These are phyloP conservation scores for Macadamia tetraphylla DNA, from an alignment of 164 flowering plant species.

Conservation along the genomic window DNA sequence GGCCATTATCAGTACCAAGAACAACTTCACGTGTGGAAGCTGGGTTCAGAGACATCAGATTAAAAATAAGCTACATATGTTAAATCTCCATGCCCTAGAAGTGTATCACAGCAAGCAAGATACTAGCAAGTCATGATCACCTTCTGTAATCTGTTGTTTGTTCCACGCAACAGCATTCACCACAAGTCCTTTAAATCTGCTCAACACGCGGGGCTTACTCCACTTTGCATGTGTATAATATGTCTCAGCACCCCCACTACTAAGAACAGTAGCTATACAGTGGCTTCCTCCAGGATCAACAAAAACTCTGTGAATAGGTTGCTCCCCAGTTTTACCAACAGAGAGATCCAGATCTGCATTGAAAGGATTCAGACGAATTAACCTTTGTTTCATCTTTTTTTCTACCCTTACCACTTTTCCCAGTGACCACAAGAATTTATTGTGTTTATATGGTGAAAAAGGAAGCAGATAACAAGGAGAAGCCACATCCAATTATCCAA, in stretches of 20 bases:
- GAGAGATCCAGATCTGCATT: slow-evolving; percentile 79
- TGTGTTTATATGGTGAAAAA: no score
- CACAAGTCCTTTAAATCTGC: slow-evolving; percentile 70
- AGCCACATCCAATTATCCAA: no score
- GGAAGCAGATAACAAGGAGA: no score
- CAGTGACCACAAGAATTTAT: no score
- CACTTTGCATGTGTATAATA: slow-evolving; percentile 93
- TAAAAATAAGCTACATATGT: background rate
- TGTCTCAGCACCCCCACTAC: slow-evolving; percentile 73
- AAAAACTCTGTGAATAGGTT: slow-evolving; percentile 81
- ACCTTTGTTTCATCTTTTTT: background rate
- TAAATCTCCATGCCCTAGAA: background rate
- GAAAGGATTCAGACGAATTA: background rate
- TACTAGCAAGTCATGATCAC: slow-evolving; percentile 24
- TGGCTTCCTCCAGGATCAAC: slow-evolving; percentile 99
- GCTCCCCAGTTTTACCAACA: slow-evolving; percentile 78
- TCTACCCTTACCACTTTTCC: no score
- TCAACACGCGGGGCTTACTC: slow-evolving; percentile 77
- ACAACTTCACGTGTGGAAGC: slow-evolving; percentile 89
- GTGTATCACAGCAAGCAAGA: slow-evolving; percentile 1
- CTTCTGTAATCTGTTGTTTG: slow-evolving; percentile 90
- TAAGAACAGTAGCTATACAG: slow-evolving; percentile 77
- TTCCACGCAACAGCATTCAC: slow-evolving; percentile 97
- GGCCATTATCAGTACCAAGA: slow-evolving; percentile 89
- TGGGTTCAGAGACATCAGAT: slow-evolving; percentile 21